Percentiles rank a stretch among this genome's conserved stretches.
These are phyloP conservation scores for Candida coquimbonensis DNA, from an alignment of 805 yeast genomes.

Conservation along the genomic window DNA sequence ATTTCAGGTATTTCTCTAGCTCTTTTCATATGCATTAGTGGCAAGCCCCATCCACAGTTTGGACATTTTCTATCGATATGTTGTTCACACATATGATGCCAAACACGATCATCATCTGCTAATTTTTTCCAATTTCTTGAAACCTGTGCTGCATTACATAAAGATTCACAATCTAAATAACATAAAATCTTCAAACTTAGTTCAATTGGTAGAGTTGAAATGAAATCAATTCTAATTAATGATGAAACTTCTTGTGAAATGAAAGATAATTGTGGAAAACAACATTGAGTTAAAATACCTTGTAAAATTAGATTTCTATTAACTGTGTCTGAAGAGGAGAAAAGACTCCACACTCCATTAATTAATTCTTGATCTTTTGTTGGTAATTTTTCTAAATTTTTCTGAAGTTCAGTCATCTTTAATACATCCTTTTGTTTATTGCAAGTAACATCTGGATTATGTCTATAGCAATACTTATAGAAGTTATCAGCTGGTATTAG, in stretches of 20 bases:
- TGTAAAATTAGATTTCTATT: slow-evolving; percentile 72
- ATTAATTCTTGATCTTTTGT: slow-evolving; percentile 71
- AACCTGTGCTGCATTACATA: slow-evolving; percentile 92
- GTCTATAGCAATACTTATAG: slow-evolving; percentile 81
- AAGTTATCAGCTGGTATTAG: slow-evolving; percentile 37
- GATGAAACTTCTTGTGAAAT: slow-evolving; percentile 73
- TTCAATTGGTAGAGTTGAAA: slow-evolving; percentile 80
- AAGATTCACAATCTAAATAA: slow-evolving; percentile 86
- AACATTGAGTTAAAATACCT: slow-evolving; percentile 83
- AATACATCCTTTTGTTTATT: slow-evolving; percentile 59
- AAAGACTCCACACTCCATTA: slow-evolving; percentile 77
- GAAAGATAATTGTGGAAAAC: slow-evolving; percentile 90
- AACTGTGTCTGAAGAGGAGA: slow-evolving; percentile 62
- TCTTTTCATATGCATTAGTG: slow-evolving; percentile 82
- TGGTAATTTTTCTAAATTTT: slow-evolving; percentile 49
- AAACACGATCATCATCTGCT: slow-evolving; percentile 94
- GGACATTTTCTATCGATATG: slow-evolving; percentile 97
- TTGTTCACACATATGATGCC: slow-evolving; percentile 98
- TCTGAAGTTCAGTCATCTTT: slow-evolving; percentile 59
- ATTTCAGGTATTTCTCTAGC: slow-evolving; percentile 41
- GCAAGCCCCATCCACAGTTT: slow-evolving; percentile 98
- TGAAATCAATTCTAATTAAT: slow-evolving; percentile 82
- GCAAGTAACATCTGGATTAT: slow-evolving; percentile 80
- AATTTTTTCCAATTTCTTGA: slow-evolving; percentile 77
- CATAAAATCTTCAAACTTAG: slow-evolving; percentile 78